Evolutionary conservation across 495 filamentous ascomycete species (phyloP).

Genomic region (Talaromyces ruber): DNA sequence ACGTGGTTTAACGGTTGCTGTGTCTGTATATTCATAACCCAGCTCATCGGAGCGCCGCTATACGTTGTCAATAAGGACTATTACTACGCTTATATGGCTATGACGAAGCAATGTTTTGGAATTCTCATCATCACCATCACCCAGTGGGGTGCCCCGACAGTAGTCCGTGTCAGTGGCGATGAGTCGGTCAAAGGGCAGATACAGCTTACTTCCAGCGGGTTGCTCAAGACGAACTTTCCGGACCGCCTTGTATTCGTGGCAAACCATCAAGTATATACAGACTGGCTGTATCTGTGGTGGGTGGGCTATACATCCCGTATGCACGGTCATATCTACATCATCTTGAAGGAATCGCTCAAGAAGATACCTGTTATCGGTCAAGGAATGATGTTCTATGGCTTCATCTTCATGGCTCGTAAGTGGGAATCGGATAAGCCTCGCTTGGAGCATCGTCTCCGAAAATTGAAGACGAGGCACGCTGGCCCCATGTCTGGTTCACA

Average conservation of each 20-base stretch:
- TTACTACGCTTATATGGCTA: conserved; percentile 58
- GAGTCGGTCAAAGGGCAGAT: conserved; percentile 50
- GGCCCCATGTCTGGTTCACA: conserved; percentile 41
- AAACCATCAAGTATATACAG: conserved; percentile 65
- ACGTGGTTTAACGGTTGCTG: conserved; percentile 57
- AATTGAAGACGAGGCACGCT: conserved; percentile 43
- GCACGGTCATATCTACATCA: conserved; percentile 64
- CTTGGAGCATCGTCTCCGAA: conserved; percentile 49
- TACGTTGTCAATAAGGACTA: conserved; percentile 52
- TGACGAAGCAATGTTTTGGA: conserved; percentile 56
- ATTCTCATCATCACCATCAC: conserved; percentile 51
- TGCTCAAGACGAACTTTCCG: conserved; percentile 47
- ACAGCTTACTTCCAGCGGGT: conserved; percentile 43
- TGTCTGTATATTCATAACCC: conserved; percentile 41
- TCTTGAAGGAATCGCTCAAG: conserved; percentile 60
- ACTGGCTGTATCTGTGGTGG: conserved; percentile 71
- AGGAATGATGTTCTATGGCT: conserved; percentile 62
- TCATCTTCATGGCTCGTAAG: conserved; percentile 63
- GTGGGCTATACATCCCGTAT: conserved; percentile 53
- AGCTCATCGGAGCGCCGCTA: conserved; percentile 48
- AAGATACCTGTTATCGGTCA: conserved; percentile 54
- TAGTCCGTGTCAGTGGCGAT: conserved; percentile 54
- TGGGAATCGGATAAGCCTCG: conserved; percentile 56
- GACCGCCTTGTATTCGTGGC: conserved; percentile 56
- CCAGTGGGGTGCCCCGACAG: conserved; percentile 53